Base-by-base conservation (phyloP, 2,329 filamentous ascomycete genomes). In the Helotiales sp. region DNA sequence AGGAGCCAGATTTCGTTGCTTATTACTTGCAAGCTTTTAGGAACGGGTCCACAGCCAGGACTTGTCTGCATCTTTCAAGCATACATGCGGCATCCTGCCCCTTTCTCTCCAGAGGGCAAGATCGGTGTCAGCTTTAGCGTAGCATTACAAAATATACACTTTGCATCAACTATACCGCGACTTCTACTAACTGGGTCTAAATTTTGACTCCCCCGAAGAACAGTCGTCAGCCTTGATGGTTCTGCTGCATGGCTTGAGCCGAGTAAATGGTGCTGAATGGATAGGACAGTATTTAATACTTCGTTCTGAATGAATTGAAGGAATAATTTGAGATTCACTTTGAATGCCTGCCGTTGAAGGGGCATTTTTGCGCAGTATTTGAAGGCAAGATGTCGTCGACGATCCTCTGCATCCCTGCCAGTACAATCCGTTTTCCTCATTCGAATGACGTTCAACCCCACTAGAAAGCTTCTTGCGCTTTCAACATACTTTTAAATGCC, bases 401-500 rank as follows among this genome's bases (percentile, higher is more conserved):
- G 26, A 63, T 28, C 10, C 11, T 20, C 47, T 5, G 20, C 8
- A 37, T 43, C 60, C 45, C 32, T 30, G 28, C 24, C 62, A 59
- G n/a, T n/a, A n/a, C n/a, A n/a, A n/a, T n/a, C n/a, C n/a, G n/a
- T n/a, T n/a, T n/a, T n/a, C 28, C 11, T 3, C 17, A 30, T 49
- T 43, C 43, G 40, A 32, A 54, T 43, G 28, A 59, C 37, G 55
- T 61, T 24, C n/a, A 49, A 58, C 63, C 62, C 58, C 55, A 40
- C 37, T 24, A 26, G 6, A 22, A 55, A 34, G 8, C 61, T 37
- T 17, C 65, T 59, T 64, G 61, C 66, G 40, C 59, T 60, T 54
- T 47, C 63, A 65, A 65, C 32, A 54, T n/a, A 50, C n/a, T 61
- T 37, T 22, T 63, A 72, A 70, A 72, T 72, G 70, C 63, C 70